phyloP scores from a whole-genome alignment of 1,284 basidiomycete genomes.

The Fomitopsis schrenkii region DNA sequence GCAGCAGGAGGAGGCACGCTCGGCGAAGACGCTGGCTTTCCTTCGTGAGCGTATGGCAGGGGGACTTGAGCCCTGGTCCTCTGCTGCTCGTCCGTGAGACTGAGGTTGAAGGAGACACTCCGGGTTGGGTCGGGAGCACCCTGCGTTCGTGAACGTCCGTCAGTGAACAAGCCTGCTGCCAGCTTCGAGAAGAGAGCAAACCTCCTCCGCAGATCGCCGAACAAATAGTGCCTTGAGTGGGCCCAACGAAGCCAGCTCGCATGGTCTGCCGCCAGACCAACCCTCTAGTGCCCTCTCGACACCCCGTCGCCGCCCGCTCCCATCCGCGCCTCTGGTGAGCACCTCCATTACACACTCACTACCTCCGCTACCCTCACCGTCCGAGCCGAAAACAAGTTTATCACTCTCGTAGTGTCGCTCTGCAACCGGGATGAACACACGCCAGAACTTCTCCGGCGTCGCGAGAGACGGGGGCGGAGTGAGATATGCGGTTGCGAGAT shows the following conservation, averaged over 20 bases:
- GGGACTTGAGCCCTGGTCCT: conserved; percentile 76
- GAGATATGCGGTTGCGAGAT: conserved; percentile 65
- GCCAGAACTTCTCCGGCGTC: conserved; percentile 68
- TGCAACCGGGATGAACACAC: conserved; percentile 63
- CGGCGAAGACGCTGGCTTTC: background rate
- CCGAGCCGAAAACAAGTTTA: conserved; percentile 51
- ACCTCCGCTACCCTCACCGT: conserved; percentile 46
- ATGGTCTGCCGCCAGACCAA: conserved; percentile 41
- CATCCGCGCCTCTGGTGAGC: conserved; percentile 41
- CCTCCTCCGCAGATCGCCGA: conserved; percentile 38
- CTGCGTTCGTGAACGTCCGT: conserved; percentile 20
- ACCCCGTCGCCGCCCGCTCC: conserved; percentile 42
- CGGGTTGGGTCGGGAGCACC: conserved; percentile 52
- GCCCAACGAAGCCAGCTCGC: conserved; percentile 44
- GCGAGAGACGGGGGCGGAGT: conserved; percentile 62
- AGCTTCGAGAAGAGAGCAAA: conserved; percentile 20
- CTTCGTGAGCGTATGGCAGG: conserved; percentile 80
- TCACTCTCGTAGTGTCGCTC: conserved; percentile 58
- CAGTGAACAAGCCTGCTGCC: background rate
- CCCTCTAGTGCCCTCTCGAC: conserved; percentile 64
- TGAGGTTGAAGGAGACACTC: conserved; percentile 80
- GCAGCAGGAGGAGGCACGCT: conserved; percentile 23
- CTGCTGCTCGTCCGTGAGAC: conserved; percentile 81
- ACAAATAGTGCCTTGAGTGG: conserved; percentile 45
- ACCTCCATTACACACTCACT: conserved; percentile 62